Base-by-base conservation (phyloP, 2,329 filamentous ascomycete genomes). In the Penicillium sp. region DNA sequence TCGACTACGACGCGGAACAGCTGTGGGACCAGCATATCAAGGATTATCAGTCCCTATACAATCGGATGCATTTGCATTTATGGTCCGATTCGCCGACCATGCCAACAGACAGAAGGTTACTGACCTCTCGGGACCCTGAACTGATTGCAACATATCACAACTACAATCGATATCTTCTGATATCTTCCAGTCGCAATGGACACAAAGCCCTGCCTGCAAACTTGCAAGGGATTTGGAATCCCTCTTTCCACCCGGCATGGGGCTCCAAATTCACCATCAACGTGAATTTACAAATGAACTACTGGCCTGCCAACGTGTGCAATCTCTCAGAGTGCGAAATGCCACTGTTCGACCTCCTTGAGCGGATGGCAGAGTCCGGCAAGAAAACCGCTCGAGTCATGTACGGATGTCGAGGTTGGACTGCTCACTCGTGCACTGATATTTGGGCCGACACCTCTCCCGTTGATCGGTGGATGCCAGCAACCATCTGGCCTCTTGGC, bases 241-340 rank as follows among this genome's bases (percentile, higher is more conserved):
- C 83, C 50, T 73, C 76, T 0, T 70, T 83, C 2, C 65, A 67
- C 2, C 74, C 78, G 2, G 78, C 80, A 1, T 85, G 85, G 85
- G 78, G 79, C 11, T 80, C 75, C 3, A 83, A 87, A 61, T 87
- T 85, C 57, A 83, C 85, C 46, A 76, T 79, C 43, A 84, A 87
- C 60, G 84, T 87, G 65, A 87, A 87, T 58, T 60, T 86, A 0
- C 83, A 87, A 63, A 87, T 87, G 85, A 87, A 86, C 60, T 81
- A 87, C 61, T 87, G 85, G 84, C 74, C 73, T 1, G 78, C 80
- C 2, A 82, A 85, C 36, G 78, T 83, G 54, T 84, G 82, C 0
- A 75, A 83, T 0, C 77, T 82, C 49, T 79, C 33, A 0, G 77
- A 79, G 46, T 77, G 73, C 2, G 75, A 79, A 18, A 54, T 70